Evolutionary conservation across 345 rosid genomes (phyloP).

Genomic region (Odontarrhena argentea): DNA sequence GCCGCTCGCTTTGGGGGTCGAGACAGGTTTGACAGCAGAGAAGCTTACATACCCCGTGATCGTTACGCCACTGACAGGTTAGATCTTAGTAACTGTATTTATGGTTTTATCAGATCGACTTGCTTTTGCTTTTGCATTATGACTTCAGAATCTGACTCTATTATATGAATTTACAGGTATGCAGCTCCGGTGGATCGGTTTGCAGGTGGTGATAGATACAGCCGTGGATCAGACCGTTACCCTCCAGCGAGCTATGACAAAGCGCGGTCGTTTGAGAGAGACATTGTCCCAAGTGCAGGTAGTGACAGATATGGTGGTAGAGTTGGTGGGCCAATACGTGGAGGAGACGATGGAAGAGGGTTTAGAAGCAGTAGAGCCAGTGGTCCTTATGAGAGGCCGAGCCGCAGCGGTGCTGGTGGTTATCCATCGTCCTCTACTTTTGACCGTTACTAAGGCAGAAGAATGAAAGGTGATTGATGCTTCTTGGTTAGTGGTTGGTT

Average conservation of each 20-base stretch:
- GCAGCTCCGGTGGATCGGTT: slow-evolving; percentile 73
- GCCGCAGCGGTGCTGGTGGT: slow-evolving; percentile 56
- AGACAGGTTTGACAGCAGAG: slow-evolving; percentile 81
- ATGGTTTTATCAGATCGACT: not conserved
- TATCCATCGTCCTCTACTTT: slow-evolving; percentile 53
- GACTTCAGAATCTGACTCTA: not conserved
- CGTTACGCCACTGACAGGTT: slow-evolving; percentile 82
- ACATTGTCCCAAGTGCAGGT: slow-evolving; percentile 60
- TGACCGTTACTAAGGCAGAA: slow-evolving; percentile 62
- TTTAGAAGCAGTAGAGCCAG: slow-evolving; percentile 66
- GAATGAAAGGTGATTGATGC: slow-evolving; percentile 21
- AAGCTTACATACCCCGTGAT: slow-evolving; percentile 73
- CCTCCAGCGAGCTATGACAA: slow-evolving; percentile 69
- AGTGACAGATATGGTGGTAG: slow-evolving; percentile 59
- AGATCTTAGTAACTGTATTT: not conserved
- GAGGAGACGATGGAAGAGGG: slow-evolving; percentile 61
- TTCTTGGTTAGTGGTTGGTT: slow-evolving; percentile 25
- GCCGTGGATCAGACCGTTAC: slow-evolving; percentile 71
- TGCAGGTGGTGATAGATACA: slow-evolving; percentile 62
- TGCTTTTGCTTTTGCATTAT: not conserved
- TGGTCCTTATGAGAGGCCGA: slow-evolving; percentile 85
- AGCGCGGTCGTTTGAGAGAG: slow-evolving; percentile 77
- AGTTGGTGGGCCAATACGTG: slow-evolving; percentile 72
- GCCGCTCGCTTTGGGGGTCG: slow-evolving; percentile 76
- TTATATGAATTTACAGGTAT: slow-evolving; percentile 53